Base-by-base conservation (phyloP, 768 basidiomycete genomes). In the Lactifluus piperatus region DNA sequence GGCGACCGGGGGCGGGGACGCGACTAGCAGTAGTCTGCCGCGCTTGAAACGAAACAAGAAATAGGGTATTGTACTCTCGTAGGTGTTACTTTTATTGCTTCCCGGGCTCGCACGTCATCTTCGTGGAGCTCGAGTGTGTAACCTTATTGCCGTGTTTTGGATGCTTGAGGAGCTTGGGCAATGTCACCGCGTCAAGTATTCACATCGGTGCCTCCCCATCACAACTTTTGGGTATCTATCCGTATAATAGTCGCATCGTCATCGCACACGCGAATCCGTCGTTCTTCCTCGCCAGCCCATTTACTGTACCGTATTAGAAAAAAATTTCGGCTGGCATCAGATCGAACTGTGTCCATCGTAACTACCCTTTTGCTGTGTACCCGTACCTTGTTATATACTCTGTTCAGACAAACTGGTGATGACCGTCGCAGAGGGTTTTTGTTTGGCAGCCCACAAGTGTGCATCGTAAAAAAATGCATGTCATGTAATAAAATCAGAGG, bases 41-140 rank as follows among this genome's bases (percentile, higher is more conserved):
- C 68, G 70, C 41, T 57, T 51, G 51, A 72, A 70, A 67, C 63
- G 67, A 24, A 70, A 46, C 41, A 66, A 66, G 39, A 58, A 68
- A 58, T 66, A 69, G 64, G 18, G n/a, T 4, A 24, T 24, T 16
- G 7, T 14, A 14, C 16, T 8, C 7, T 18, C 1, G 22, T 29
- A 11, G 11, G 10, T 11, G 24, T 20, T 32, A 11, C 27, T n/a
- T 55, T 37, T n/a, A 24, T 29, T n/a, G 6, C 20, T 37, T 48
- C 34, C 20, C 27, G 13, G 20, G 34, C n/a, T 39, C 11, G 30
- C n/a, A 22, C 46, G 16, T 43, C 22, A 10, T 41, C 24, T n/a
- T 48, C 16, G 16, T 32, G 39, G 27, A 24, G 11, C 32, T 47
- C 1, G 9, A 30, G 6, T 34, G 5, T 47, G 45, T 32, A 14